Evolutionary conservation across 108 stramenopile genomes (phyloP).

Genomic region (Cyclotella sp.): DNA sequence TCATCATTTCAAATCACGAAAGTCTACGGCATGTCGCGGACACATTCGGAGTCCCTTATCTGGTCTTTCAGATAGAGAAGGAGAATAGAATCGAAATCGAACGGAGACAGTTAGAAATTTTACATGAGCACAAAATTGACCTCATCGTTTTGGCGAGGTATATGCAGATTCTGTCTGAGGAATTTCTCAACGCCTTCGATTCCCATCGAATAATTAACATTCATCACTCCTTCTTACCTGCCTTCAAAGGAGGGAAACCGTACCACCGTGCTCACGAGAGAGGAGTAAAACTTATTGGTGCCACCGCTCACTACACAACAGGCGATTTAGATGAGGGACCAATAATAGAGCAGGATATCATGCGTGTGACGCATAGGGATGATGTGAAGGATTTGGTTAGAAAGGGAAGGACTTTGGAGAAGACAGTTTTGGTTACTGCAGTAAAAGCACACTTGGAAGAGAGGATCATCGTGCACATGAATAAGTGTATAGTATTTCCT

Average conservation of each 20-base stretch:
- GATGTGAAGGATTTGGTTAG: conserved; percentile 73
- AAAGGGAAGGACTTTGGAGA: conserved; percentile 83
- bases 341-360: conserved; percentile 82
- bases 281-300: conserved; percentile 90
- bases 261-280: conserved; percentile 84
- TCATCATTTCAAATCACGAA: conserved; percentile 84
- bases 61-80: conserved; percentile 70
- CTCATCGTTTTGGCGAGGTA: conserved; percentile 83
- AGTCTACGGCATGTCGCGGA: conserved; percentile 72
- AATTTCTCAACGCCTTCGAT: conserved; percentile 66
- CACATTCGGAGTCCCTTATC: conserved; percentile 76
- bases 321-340: conserved; percentile 84
- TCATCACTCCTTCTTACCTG: conserved; percentile 90
- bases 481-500: conserved; percentile 86
- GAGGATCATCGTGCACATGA: conserved; percentile 78
- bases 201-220: conserved; percentile 82
- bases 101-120: conserved; percentile 67
- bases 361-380: conserved; percentile 76
- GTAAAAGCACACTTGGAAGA: conserved; percentile 87
- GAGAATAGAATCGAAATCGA: conserved; percentile 75
- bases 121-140: conserved; percentile 66
- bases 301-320: conserved; percentile 84
- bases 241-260: conserved; percentile 75
- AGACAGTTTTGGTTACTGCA: conserved; percentile 71
- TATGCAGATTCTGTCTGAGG: conserved; percentile 81